Percentiles rank a stretch among this genome's conserved stretches.
Conservation (phyloP, 1,284 basidiomycete genomes). For the Trametes polyzona region DNA sequence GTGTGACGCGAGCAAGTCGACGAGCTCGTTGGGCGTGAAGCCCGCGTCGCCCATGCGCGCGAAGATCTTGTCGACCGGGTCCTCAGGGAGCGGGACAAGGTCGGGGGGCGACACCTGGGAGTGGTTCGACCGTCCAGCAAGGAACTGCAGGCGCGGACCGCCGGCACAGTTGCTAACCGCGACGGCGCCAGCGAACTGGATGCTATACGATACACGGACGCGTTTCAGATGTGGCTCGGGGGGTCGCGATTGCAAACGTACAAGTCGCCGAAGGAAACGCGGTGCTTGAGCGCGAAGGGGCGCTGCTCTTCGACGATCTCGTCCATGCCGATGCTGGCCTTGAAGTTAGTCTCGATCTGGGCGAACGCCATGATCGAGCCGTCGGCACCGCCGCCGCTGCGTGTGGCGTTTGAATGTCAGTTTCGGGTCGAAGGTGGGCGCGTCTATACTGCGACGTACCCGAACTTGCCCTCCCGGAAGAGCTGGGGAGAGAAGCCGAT, state of each 20-base stretch:
- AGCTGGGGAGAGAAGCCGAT: slow-evolving; percentile 26
- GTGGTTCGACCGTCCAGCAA: slow-evolving; percentile 29
- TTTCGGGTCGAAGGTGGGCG: not conserved
- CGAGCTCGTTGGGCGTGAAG: slow-evolving; percentile 34
- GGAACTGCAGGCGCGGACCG: slow-evolving; percentile 33
- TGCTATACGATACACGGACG: slow-evolving; percentile 27
- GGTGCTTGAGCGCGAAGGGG: slow-evolving; percentile 33
- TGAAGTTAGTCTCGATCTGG: slow-evolving; percentile 30
- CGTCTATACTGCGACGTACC: slow-evolving; percentile 10
- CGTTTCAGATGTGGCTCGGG: too few species aligned
- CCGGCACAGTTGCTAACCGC: slow-evolving; percentile 36
- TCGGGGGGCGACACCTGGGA: slow-evolving; percentile 31
- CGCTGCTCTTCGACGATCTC: slow-evolving; percentile 33
- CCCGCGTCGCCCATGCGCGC: slow-evolving; percentile 32
- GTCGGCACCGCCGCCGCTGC: slow-evolving; percentile 14
- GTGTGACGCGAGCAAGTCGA: slow-evolving; percentile 35
- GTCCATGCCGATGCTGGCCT: slow-evolving; percentile 35
- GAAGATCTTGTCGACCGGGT: slow-evolving; percentile 35
- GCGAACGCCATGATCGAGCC: slow-evolving; percentile 35
- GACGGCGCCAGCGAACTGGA: slow-evolving; percentile 37
- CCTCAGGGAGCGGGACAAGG: slow-evolving; percentile 34
- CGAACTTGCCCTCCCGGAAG: slow-evolving; percentile 24
- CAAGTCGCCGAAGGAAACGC: slow-evolving; percentile 37
- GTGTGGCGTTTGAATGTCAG: not conserved
- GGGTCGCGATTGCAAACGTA: too few species aligned